Conservation (phyloP, 1,284 basidiomycete genomes). For the Trametes polyzona region DNA sequence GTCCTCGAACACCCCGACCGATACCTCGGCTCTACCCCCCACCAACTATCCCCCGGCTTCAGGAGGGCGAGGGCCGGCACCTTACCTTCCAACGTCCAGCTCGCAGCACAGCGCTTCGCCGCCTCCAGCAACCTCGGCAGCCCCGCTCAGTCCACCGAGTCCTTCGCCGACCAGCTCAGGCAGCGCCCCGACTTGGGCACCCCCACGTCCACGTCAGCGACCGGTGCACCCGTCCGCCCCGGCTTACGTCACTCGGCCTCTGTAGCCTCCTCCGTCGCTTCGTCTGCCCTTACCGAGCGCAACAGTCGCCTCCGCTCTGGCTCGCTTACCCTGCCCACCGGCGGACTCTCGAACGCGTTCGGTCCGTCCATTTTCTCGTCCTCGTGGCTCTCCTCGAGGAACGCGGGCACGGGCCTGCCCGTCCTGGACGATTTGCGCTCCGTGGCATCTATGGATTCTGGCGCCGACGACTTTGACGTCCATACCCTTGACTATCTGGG, state of each 20-base stretch:
- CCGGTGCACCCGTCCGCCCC: constrained; percentile 59
- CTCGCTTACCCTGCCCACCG: constrained; percentile 72
- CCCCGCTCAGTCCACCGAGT: constrained; percentile 63
- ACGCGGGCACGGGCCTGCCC: constrained; percentile 58
- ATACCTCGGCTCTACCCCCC: constrained; percentile 61
- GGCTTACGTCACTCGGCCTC: constrained; percentile 77
- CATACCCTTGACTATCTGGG: constrained; percentile 95
- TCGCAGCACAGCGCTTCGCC: constrained; percentile 81
- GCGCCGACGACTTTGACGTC: constrained; percentile 85
- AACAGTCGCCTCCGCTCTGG: constrained; percentile 88
- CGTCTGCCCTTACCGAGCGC: constrained; percentile 63
- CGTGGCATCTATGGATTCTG: constrained; percentile 77
- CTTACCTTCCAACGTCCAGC: constrained; percentile 86
- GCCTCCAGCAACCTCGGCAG: constrained; percentile 60
- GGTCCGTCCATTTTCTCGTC: constrained; percentile 86
- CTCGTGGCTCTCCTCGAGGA: constrained; percentile 79
- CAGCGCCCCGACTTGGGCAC: constrained; percentile 51
- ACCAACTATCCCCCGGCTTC: constrained; percentile 77
- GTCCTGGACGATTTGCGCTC: constrained; percentile 80
- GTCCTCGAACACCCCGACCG: constrained; percentile 57
- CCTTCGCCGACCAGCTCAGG: constrained; percentile 58
- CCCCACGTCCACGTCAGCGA: constrained; percentile 42
- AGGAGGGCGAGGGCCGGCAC: constrained; percentile 88
- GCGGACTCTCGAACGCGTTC: constrained; percentile 84
- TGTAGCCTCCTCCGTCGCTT: constrained; percentile 63